A percentile compares a stretch with the other conserved stretches of the same genome.
These are phyloP conservation scores for Gardenia jasminoides DNA, from an alignment of 257 asterid genomes.

Conservation along the genomic window DNA sequence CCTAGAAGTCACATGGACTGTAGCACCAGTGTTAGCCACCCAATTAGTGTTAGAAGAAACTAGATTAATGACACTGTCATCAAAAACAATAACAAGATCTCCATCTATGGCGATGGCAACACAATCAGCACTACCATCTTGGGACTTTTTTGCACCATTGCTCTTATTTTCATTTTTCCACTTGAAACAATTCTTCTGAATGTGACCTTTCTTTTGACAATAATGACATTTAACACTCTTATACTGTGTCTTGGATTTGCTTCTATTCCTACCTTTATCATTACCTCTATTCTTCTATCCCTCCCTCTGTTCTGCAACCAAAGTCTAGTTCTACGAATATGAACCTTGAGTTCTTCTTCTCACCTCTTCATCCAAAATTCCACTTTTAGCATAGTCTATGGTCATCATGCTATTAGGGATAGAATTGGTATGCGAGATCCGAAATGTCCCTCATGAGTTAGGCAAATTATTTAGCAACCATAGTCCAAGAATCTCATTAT, in stretches of 20 bases:
- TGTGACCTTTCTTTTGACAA: not conserved
- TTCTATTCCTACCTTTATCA: not conserved
- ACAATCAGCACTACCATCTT: not conserved
- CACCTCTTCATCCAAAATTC: not conserved
- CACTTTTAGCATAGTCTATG: not conserved
- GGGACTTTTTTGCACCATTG: too few relatives aligned
- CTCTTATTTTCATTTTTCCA: not conserved
- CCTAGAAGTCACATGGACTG: too few relatives aligned
- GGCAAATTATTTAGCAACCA: not conserved
- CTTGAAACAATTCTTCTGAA: not conserved
- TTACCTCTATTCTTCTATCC: not conserved
- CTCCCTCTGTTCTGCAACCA: not conserved
- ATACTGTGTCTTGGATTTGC: too few relatives aligned
- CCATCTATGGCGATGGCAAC: not conserved
- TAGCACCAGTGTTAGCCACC: too few relatives aligned
- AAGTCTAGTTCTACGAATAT: too few relatives aligned
- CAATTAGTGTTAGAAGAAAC: too few relatives aligned
- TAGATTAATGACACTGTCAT: not conserved
- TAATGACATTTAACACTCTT: not conserved
- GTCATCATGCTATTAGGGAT: not conserved
- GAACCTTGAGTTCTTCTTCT: not conserved
- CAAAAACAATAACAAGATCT: not conserved
- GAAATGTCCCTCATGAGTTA: too few relatives aligned
- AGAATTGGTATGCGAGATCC: not conserved
- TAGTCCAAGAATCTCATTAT: slow-evolving; percentile 2